Percentiles rank a stretch among this genome's conserved stretches.
phyloP scores from a whole-genome alignment of 192 early-diverging fungal species.

The Funneliformis mosseae region DNA sequence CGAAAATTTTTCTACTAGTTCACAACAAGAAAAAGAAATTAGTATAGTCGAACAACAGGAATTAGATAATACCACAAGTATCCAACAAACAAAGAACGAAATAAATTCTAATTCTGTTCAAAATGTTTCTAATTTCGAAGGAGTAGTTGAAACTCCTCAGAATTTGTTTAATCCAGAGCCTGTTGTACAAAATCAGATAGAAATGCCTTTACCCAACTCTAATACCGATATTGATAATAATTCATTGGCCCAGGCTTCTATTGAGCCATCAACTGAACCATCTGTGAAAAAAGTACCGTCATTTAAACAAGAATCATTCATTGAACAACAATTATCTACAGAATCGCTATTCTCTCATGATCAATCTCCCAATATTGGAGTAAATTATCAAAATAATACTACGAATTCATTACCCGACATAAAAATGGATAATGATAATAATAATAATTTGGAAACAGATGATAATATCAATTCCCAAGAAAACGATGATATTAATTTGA shows the following conservation, averaged over 20 bases:
- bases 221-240: not conserved
- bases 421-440: not conserved
- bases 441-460: slow-evolving; percentile 20
- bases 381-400: not conserved
- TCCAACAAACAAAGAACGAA: not conserved
- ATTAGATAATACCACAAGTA: not conserved
- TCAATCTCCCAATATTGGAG: not conserved
- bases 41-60: not conserved
- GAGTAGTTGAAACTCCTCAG: slow-evolving; percentile 27
- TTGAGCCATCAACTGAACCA: slow-evolving; percentile 9
- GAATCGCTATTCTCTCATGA: slow-evolving; percentile 5
- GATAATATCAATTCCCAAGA: not conserved
- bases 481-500: not conserved
- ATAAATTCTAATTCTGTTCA: slow-evolving; percentile 17
- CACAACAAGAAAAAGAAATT: not conserved
- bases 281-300: not conserved
- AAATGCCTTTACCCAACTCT: slow-evolving; percentile 14
- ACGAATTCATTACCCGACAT: not conserved
- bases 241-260: not conserved
- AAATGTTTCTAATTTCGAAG: not conserved
- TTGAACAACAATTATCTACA: not conserved
- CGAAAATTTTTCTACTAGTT: not conserved
- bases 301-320: too few species aligned
- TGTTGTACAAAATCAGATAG: not conserved
- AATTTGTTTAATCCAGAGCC: not conserved